Base-by-base conservation (phyloP, 1,284 basidiomycete species). In the Athelia psychrophila region DNA sequence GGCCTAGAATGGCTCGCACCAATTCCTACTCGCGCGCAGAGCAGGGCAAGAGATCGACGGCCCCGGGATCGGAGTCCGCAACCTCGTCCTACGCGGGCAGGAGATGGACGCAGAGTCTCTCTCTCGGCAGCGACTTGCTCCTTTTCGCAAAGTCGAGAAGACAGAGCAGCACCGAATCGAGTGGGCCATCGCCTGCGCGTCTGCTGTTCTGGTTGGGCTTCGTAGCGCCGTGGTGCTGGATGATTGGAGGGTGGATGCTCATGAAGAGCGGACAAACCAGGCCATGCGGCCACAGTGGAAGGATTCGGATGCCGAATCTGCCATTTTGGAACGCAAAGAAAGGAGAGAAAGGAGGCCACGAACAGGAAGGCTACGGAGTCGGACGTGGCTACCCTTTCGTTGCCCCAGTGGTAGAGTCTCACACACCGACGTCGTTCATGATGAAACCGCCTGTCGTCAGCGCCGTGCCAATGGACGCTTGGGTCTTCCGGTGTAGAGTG, bases 191-290 rank as follows among this genome's bases (percentile, higher is more conserved):
- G 2, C 76, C 78, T 2, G 74, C 83, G 18, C 78, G 78, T 60
- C 75, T 83, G 60, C 68, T 86, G 12, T 88, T 88, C 67, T 88
- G 83, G 82, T 54, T 83, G 0, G 86, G 86, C 1, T 88, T 88
- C 57, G 52, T 86, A 38, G 78, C 67, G 67, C 86, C 64, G 49
- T 87, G 66, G 75, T 88, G 62, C 59, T 88, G 86, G 86, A 74
- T 88, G 33, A 73, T 88, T 15, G 86, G 86, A 0, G 86, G 86
- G 2, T 88, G 86, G 86, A 77, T 85, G 57, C 73, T 85, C 54
- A 76, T 74, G 47, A 64, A 67, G 42, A 67, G 72, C 33, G 76
- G 75, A 16, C 20, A 46, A n/a, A 46, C 44, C 20, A 23, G 23
- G 24, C 6, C 44, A 24, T 4, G 22, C 16, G 19, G 44, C 6